Base-by-base conservation (phyloP, 306 rosid species). In the Cicer bijugum region DNA sequence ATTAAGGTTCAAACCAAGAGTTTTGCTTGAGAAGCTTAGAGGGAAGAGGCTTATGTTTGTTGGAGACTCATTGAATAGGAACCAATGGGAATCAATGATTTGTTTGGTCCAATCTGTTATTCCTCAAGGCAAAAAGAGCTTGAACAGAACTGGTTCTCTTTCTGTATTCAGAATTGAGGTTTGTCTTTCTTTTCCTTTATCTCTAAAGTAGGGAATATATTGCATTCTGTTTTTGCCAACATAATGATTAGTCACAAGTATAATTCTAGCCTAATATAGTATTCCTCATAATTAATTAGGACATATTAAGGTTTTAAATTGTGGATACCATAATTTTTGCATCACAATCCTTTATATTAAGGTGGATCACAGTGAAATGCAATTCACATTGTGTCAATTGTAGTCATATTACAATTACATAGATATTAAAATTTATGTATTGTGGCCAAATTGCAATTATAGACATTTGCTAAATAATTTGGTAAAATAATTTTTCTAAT, bases 61-160 rank as follows among this genome's bases (percentile, higher is more conserved):
- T 40, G 99, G 99, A 78, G 99, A 94, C 61, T 94, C 99, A 0
- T 42, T 94, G 89, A 94, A 94, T 50, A 83, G 99, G 60, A 94
- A 94, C 80, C 99, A 94, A 63, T 94, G 99, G 99, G 99, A 94
- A 81, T 94, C 99, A n/a, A 88, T 94, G 97, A 80, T 94, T 67
- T 94, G 97, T 77, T 55, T 94, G 69, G 94, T 82, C 72, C 99
- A 94, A 61, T 89, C 97, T 61, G 81, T 12, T n/a, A 55, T 84
- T 64, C 96, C 97, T 56, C 86, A 78, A 1, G 91, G 88, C 16
- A 87, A 81, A 62, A 94, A 88, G 80, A 87, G 85, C 78, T 85
- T 89, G 84, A 66, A 69, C 84, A 89, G 71, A 76, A 59, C 75
- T 76, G 99, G 97, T 57, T 88, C 99, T 58, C 92, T 91, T 52